Percentiles rank a stretch among this genome's conserved stretches.
Evolutionary conservation across 805 yeast species (phyloP).

Genomic region (Schwanniomyces polymorphus): DNA sequence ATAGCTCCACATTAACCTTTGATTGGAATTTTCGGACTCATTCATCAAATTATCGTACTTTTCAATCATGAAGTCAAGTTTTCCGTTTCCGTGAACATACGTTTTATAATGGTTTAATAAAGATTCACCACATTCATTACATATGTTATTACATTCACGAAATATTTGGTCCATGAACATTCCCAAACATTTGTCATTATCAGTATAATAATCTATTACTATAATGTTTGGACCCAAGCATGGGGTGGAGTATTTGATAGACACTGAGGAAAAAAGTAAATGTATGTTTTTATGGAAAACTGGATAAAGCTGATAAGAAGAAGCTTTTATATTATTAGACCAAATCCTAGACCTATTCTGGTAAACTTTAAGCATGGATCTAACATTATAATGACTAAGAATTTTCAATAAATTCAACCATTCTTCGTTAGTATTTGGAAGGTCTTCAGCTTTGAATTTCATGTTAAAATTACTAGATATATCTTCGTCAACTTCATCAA

Average conservation of each 20-base stretch:
- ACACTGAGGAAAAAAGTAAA: constrained; percentile 77
- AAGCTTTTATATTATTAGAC: constrained; percentile 36
- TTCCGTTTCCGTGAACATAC: constrained; percentile 86
- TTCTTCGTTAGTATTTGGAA: constrained; percentile 41
- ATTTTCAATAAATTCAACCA: constrained; percentile 36
- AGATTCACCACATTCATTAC: constrained; percentile 79
- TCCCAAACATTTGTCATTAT: constrained; percentile 87
- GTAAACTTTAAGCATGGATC: constrained; percentile 52
- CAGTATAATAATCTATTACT: constrained; percentile 84
- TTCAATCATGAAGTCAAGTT: constrained; percentile 76
- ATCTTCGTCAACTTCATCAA: constrained; percentile 23
- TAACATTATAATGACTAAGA: constrained; percentile 33
- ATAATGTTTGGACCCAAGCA: constrained; percentile 90
- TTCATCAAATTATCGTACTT: constrained; percentile 28
- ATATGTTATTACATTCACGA: constrained; percentile 60
- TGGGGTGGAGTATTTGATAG: constrained; percentile 82
- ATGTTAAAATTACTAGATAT: constrained; percentile 27
- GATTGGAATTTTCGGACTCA: constrained; percentile 28
- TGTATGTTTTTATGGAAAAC: constrained; percentile 73
- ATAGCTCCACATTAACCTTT: constrained; percentile 86
- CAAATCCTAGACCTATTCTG: constrained; percentile 47
- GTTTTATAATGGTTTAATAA: constrained; percentile 76
- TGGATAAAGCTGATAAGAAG: constrained; percentile 42
- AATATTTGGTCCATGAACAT: constrained; percentile 81
- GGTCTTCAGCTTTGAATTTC: constrained; percentile 20